Percentiles rank a stretch among this genome's conserved stretches.
These are phyloP conservation scores for Linanthus parryae DNA, from an alignment of 148 eudicot species.

Conservation along the genomic window DNA sequence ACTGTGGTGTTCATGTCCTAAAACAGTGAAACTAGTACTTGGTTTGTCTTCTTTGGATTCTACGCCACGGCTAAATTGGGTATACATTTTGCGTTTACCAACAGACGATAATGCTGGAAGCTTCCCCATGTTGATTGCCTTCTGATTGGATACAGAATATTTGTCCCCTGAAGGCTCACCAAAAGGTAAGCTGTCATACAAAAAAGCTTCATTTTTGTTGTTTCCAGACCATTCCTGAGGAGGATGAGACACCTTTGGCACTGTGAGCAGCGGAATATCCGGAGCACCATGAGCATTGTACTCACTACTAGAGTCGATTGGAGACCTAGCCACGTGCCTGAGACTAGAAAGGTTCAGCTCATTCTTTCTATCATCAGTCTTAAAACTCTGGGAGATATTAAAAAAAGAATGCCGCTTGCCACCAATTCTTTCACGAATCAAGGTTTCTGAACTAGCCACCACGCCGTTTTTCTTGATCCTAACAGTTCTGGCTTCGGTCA, in stretches of 20 bases:
- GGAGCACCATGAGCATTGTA: background rate
- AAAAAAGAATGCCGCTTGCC: constrained; percentile 16
- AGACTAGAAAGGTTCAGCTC: constrained; percentile 16
- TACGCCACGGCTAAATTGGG: constrained; percentile 6
- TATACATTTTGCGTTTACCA: constrained; percentile 12
- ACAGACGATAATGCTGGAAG: constrained; percentile 9
- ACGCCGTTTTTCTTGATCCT: constrained; percentile 17
- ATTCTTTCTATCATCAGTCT: constrained; percentile 6
- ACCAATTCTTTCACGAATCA: constrained; percentile 10
- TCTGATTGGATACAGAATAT: constrained; percentile 11
- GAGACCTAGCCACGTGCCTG: constrained; percentile 7
- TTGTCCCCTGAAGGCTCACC: constrained; percentile 16
- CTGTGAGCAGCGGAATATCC: background rate
- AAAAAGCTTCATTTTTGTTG: constrained; percentile 10
- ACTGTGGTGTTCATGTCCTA: constrained; percentile 26
- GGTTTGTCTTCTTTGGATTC: constrained; percentile 27
- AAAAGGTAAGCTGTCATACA: constrained; percentile 15
- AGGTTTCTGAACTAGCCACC: constrained; percentile 16
- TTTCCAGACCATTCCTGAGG: constrained; percentile 22
- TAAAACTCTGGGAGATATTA: constrained; percentile 6
- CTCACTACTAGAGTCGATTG: constrained; percentile 7
- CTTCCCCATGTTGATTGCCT: constrained; percentile 7
- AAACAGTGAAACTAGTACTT: constrained; percentile 23
- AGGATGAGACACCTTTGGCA: constrained; percentile 11
- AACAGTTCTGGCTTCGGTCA: constrained; percentile 21